Evolutionary conservation across 228 moss, liverwort and hornwort species (phyloP), one percentile per base, ranked within the genome.

Genomic region (Sphagnum fallax): DNA sequence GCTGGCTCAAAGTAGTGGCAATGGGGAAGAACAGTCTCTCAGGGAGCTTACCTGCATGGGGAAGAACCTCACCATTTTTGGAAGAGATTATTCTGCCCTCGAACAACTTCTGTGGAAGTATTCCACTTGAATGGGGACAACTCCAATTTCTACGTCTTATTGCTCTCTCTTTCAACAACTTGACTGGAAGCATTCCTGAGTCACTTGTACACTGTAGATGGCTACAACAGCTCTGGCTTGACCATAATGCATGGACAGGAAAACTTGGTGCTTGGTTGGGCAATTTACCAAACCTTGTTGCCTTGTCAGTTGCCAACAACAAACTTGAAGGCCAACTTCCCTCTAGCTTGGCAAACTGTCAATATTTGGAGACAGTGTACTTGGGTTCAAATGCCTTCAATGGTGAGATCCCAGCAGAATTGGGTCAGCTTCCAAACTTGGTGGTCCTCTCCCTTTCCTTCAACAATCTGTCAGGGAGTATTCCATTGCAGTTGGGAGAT

Each of bases 401-500:
- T 4, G 82, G 82, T 68, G 61, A 52, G 10, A 67, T 73, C 16
- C 75, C 79, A 5, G 4, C 8, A 2, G 52, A 61, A 5, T n/a
- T 80, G 6, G 68, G 69, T 16, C 49, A 50, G 32, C 80, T 76
- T 10, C 65, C 69, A 48, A 68, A 69, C 52, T 66, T 80, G 65
- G 53, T 72, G 10, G 32, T 73, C 2, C 63, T 80, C 11, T 70
- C 71, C 10, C 49, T 76, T 47, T 80, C 80, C 10, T 5, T 4
- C 0, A 80, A 81, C 61, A 65, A 51, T 15, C 70, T 81, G 18
- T 65, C 67, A 6, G 81, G 81, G 5, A 15, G 4, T 11, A 72
- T 81, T 57, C 78, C 82, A 3, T 48, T 48, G 6, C 68, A 67
- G 16, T 47, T 82, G 49, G 78, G 82, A 57, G 60, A 65, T 18